Evolutionary conservation across 2,329 filamentous ascomycete species (phyloP).

Genomic region (Fusarium buxicola): DNA sequence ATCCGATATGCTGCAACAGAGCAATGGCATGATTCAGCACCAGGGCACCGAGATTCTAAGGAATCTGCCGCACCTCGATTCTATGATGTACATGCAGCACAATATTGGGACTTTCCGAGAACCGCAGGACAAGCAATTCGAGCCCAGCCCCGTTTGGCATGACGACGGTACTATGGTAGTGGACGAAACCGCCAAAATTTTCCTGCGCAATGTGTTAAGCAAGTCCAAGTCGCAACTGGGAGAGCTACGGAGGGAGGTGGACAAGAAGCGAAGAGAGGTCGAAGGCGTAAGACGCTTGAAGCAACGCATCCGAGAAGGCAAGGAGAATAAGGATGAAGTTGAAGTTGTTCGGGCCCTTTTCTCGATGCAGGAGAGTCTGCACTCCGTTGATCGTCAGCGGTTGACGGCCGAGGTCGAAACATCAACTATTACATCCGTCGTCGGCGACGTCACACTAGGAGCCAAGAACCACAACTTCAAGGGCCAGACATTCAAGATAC

Average conservation of each 20-base stretch:
- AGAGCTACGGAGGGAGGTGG: constrained; percentile 83
- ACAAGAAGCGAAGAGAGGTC: constrained; percentile 87
- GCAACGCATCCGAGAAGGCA: constrained; percentile 82
- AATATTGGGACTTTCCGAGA: constrained; percentile 87
- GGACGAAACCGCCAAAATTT: constrained; percentile 89
- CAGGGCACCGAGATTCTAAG: constrained; percentile 84
- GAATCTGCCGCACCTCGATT: constrained; percentile 90
- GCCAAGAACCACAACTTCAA: constrained; percentile 98
- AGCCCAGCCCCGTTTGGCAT: constrained; percentile 96
- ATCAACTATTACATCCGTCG: constrained; percentile 87
- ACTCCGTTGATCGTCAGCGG: constrained; percentile 84
- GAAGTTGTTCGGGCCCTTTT: constrained; percentile 87
- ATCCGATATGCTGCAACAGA: constrained; percentile 79
- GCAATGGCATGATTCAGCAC: constrained; percentile 76
- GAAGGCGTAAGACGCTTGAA: constrained; percentile 80
- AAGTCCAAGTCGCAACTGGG: constrained; percentile 89
- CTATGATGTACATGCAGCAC: constrained; percentile 97
- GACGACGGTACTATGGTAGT: constrained; percentile 89
- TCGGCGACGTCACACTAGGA: constrained; percentile 92
- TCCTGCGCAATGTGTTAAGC: constrained; percentile 88
- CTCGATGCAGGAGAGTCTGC: constrained; percentile 83
- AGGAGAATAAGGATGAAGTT: constrained; percentile 89
- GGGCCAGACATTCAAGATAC: constrained; percentile 98
- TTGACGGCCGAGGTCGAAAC: constrained; percentile 94
- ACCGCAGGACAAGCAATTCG: constrained; percentile 85